Conservation (phyloP, 306 rosid genomes). For the Vigna radiata region DNA sequence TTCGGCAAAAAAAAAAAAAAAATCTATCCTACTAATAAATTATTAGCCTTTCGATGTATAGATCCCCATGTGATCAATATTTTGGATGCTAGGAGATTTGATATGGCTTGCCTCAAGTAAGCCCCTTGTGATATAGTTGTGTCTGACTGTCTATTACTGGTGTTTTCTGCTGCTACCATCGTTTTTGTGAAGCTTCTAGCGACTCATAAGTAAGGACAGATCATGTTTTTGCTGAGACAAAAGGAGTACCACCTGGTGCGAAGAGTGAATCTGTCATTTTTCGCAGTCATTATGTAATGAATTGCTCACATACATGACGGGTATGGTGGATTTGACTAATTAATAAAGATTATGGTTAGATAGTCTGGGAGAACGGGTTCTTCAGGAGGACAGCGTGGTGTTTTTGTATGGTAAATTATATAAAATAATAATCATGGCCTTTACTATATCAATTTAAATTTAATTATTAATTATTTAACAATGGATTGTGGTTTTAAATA, state of each 20-base stretch:
- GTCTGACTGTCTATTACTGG: constrained; percentile 1
- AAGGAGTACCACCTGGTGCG: not conserved
- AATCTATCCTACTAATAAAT: not conserved
- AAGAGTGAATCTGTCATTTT: not conserved
- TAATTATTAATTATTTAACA: not conserved
- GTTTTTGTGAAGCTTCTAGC: constrained; percentile 4
- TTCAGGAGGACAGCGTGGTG: not conserved
- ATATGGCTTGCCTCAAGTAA: not conserved
- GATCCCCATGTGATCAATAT: not conserved
- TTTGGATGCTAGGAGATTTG: not conserved
- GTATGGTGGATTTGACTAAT: not conserved
- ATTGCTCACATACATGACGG: not conserved
- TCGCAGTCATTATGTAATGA: not conserved
- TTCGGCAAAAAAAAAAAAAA: not conserved
- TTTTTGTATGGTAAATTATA: not conserved
- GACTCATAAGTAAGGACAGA: not conserved
- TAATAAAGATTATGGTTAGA: not conserved
- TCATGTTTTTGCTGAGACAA: not conserved
- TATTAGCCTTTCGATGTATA: not conserved
- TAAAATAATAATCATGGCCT: not conserved
- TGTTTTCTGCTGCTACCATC: not conserved
- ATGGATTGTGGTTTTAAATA: too few relatives aligned
- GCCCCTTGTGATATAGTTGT: not conserved
- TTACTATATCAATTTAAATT: not conserved
- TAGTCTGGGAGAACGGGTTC: not conserved